Evolutionary conservation across 2,329 filamentous ascomycete genomes (phyloP), one percentile per base, ranked within the genome.

Genomic region (Fusarium agapanthi): DNA sequence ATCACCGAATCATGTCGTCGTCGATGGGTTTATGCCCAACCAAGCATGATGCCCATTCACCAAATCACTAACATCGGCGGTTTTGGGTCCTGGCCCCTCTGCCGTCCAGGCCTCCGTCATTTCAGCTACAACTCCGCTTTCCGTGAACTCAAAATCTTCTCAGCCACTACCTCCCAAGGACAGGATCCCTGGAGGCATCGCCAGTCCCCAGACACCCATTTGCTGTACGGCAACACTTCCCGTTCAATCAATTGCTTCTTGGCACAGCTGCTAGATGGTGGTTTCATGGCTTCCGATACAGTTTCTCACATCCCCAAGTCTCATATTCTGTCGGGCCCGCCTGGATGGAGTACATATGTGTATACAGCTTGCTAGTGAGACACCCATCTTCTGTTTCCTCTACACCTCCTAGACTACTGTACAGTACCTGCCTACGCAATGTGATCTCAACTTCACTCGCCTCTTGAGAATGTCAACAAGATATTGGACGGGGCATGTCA

Each of bases 41-140:
- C 48, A 67, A 66, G 54, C 51, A 51, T 56, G 69, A 70, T 57
- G 50, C 48, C 66, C 53, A 67, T 73, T 56, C 61, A 64, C 53
- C 65, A 45, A 68, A 72, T 72, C 50, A 24, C 47, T 57, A 67
- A 67, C 69, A 53, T 48, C 44, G 38, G 35, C 41, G 35, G 32
- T 32, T 53, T 53, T 41, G 20, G 41, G 38, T 53, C 34, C 56
- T 64, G 45, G 56, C 40, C 47, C 69, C 57, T 65, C 47, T 65
- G 54, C 62, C 26, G 50, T 61, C 55, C 54, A 32, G 28, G 67
- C 37, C 57, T 71, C 66, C 70, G 66, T 73, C 70, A 73, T 73
- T 73, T 73, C 71, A 73, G 71, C 71, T 73, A 32, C 67, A 45
- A 50, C 70, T 73, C 71, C 71, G 67, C 71, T 73, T 73, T 54